Evolutionary conservation across 2,329 filamentous ascomycete species (phyloP).

Genomic region (Ophiostoma perfectum): DNA sequence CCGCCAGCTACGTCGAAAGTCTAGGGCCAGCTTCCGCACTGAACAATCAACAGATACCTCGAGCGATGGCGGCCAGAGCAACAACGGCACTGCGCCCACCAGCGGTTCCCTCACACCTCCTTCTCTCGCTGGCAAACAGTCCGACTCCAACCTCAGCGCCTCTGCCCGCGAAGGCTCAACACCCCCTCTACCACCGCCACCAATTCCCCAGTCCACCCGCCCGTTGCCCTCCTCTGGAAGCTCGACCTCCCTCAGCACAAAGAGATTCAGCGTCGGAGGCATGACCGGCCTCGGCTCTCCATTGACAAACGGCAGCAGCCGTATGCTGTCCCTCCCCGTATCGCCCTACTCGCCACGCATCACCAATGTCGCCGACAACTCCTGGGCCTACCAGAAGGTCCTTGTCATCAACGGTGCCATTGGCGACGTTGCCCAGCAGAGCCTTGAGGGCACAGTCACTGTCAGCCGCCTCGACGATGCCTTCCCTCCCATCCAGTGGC

Average conservation of each 20-base stretch:
- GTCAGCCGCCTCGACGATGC: slow-evolving; percentile 77
- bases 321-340: slow-evolving; percentile 50
- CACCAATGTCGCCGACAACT: slow-evolving; percentile 70
- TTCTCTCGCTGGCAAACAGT: slow-evolving; percentile 57
- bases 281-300: slow-evolving; percentile 58
- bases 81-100: slow-evolving; percentile 53
- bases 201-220: slow-evolving; percentile 27
- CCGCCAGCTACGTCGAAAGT: slow-evolving; percentile 70
- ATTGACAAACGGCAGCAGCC: slow-evolving; percentile 49
- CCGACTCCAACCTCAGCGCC: slow-evolving; percentile 58
- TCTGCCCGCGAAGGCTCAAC: slow-evolving; percentile 37
- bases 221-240: slow-evolving; percentile 32
- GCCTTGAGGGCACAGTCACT: slow-evolving; percentile 72
- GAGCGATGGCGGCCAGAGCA: slow-evolving; percentile 55
- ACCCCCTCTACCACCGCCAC: slow-evolving; percentile 32
- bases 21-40: slow-evolving; percentile 66
- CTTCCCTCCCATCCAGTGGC: slow-evolving; percentile 80
- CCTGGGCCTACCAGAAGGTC: slow-evolving; percentile 91
- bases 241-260: slow-evolving; percentile 32
- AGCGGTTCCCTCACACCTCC: slow-evolving; percentile 71
- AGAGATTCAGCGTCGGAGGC: slow-evolving; percentile 59
- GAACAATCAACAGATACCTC: slow-evolving; percentile 55
- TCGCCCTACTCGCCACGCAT: slow-evolving; percentile 79
- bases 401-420: slow-evolving; percentile 76
- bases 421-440: slow-evolving; percentile 62